Evolutionary conservation across 345 rosid species (phyloP).

Genomic region (Eucalyptus shirleyi): DNA sequence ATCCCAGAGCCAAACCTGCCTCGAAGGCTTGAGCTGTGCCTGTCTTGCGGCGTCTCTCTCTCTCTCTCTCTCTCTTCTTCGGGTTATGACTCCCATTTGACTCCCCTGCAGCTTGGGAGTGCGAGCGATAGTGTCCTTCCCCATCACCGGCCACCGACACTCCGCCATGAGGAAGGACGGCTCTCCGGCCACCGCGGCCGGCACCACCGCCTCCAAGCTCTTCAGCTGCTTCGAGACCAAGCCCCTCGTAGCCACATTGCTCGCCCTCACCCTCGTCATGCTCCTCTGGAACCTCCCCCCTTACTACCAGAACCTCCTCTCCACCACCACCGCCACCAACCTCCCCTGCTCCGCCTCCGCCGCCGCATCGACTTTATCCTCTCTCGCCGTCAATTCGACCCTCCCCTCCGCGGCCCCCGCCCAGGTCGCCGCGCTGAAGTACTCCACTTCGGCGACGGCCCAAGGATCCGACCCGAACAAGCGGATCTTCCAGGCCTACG

Average conservation of each 20-base stretch:
- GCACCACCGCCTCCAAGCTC: slow-evolving; percentile 21
- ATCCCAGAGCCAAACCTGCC: background rate
- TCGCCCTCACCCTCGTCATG: slow-evolving; percentile 54
- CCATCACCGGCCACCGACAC: background rate
- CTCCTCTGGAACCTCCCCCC: slow-evolving; percentile 75
- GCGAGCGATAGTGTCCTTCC: background rate
- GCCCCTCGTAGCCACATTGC: slow-evolving; percentile 49
- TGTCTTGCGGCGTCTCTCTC: background rate
- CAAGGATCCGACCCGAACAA: slow-evolving; percentile 36
- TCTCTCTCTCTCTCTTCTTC: background rate
- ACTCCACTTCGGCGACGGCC: background rate
- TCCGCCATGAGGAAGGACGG: slow-evolving; percentile 43
- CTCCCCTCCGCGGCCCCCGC: background rate
- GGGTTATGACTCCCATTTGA: background rate
- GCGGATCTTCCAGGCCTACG: slow-evolving; percentile 56
- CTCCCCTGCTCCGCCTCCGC: background rate
- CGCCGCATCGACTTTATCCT: background rate
- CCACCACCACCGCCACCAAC: slow-evolving; percentile 26
- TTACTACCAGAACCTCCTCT: slow-evolving; percentile 53
- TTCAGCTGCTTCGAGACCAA: slow-evolving; percentile 47
- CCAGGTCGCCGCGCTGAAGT: background rate
- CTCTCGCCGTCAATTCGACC: background rate
- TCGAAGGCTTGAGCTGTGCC: background rate
- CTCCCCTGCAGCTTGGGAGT: background rate
- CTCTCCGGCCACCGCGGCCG: slow-evolving; percentile 3